These are phyloP conservation scores for Evernia prunastri DNA, from an alignment of 495 filamentous ascomycete species.

Conservation along the genomic window DNA sequence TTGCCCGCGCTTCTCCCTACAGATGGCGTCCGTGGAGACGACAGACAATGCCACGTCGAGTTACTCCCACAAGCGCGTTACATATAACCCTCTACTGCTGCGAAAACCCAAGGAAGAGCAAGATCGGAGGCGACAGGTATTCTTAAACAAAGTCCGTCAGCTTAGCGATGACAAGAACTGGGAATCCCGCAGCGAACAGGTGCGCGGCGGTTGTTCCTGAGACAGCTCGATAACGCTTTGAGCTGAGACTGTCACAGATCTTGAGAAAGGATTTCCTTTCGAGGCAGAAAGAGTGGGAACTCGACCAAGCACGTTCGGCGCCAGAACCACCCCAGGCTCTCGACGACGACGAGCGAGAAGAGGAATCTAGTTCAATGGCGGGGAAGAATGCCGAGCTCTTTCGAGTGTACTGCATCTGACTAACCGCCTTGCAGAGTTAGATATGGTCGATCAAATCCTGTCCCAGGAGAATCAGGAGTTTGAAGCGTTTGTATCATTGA, in stretches of 20 bases:
- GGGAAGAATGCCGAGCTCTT: neutral
- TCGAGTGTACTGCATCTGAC: neutral
- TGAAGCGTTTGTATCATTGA: conserved; percentile 46
- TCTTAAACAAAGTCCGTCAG: conserved; percentile 70
- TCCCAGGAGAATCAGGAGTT: conserved; percentile 52
- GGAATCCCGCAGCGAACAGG: conserved; percentile 72
- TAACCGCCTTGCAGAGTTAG: conserved; percentile 21
- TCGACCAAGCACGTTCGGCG: conserved; percentile 33
- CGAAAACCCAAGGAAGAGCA: conserved; percentile 6
- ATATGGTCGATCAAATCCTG: conserved; percentile 41
- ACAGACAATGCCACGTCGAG: neutral
- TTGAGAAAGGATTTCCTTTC: conserved; percentile 43
- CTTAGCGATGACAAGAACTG: conserved; percentile 60
- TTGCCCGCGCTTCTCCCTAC: conserved; percentile 2
- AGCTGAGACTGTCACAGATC: conserved; percentile 31
- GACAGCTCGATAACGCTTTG: conserved; percentile 1
- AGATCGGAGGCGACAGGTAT: conserved; percentile 52
- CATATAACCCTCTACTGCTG: conserved; percentile 16
- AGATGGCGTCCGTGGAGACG: conserved; percentile 9
- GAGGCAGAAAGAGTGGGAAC: conserved; percentile 34
- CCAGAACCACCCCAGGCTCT: conserved; percentile 15
- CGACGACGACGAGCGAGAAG: conserved; percentile 39
- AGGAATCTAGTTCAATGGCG: conserved; percentile 22
- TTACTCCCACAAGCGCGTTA: conserved; percentile 18
- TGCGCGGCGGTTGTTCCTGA: conserved; percentile 32